Base-by-base conservation (phyloP, 2,329 filamentous ascomycete genomes). In the Pestalotiopsis fici region DNA sequence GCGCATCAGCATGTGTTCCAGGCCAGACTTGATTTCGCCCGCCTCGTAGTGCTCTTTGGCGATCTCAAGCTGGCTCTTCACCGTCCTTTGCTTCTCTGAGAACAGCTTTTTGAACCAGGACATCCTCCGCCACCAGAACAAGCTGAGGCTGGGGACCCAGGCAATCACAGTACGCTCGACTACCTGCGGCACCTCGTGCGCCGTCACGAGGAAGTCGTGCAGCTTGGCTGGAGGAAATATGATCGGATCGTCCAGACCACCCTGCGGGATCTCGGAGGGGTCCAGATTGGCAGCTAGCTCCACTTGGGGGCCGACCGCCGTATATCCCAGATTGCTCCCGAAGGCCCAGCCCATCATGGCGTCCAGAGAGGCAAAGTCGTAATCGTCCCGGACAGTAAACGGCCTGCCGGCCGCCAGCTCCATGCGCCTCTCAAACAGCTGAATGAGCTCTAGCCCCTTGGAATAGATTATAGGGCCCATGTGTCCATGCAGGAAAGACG, bases 401-500 rank as follows among this genome's bases (percentile, higher is more conserved):
- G 60, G 60, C 18, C 37, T 43, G 3, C 35, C 60, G 5, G 9
- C n/a, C 7, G 60, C 60, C 3, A 63, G n/a, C 3, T 6, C n/a
- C 3, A n/a, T 73, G 68, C 57, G 70, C 55, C 5, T 62, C 50
- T 62, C 55, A 78, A 78, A 80, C 0, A 81, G 70, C 4, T 74
- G 64, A 1, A 81, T 67, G 9, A 80, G 67, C 2, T 67, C 65
- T 4, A 66, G 28, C 15, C 69, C 70, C 25, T 72, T 74, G 2
- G 71, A 69, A 57, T 80, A 75, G 2, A 78, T 66, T 4, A 69
- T 68, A 0, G 79, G 79, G 1, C 73, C 77, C 2, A 74, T 72
- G 21, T 78, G 69, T 68, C 73, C 64, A 55, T 78, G 67, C 6
- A 82, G 66, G 63, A 82, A 81, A 9, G 54, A 69, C 0, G 78